Conservation (phyloP, 306 rosid genomes). For the Pyrus betulifolia region DNA sequence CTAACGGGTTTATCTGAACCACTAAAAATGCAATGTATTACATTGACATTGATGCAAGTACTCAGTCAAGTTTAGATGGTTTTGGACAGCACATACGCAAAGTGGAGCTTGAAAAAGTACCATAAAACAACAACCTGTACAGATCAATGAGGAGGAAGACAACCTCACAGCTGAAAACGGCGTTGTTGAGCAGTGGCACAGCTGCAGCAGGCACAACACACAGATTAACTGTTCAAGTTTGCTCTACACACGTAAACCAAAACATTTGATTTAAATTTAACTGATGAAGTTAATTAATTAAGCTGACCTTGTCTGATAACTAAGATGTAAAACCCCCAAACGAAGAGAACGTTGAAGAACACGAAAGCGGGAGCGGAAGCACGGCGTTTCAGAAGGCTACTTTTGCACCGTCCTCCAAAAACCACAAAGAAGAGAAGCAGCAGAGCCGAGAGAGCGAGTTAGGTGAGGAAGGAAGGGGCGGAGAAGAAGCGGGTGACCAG, state of each 20-base stretch:
- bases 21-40: too few species aligned
- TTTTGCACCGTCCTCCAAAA: slow-evolving; percentile 25
- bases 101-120: not conserved
- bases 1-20: too few species aligned
- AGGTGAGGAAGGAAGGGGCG: slow-evolving; percentile 14
- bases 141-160: slow-evolving; percentile 31
- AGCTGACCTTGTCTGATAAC: slow-evolving; percentile 28
- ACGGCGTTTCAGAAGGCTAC: slow-evolving; percentile 21
- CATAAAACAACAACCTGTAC: slow-evolving; percentile 18
- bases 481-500: slow-evolving; percentile 36
- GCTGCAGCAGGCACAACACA: slow-evolving; percentile 21
- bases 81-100: not conserved
- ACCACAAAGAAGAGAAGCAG: slow-evolving; percentile 27
- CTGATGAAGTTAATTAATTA: not conserved
- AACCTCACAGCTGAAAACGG: slow-evolving; percentile 29
- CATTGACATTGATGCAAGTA: too few species aligned
- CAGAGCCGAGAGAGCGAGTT: slow-evolving; percentile 35
- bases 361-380: slow-evolving; percentile 44
- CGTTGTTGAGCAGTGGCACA: slow-evolving; percentile 10
- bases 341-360: slow-evolving; percentile 30
- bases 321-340: slow-evolving; percentile 34
- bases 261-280: not conserved
- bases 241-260: not conserved
- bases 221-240: not conserved
- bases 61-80: too few species aligned